These are phyloP conservation scores for Volvariella volvacea DNA, from an alignment of 1,284 basidiomycete species.

Conservation along the genomic window DNA sequence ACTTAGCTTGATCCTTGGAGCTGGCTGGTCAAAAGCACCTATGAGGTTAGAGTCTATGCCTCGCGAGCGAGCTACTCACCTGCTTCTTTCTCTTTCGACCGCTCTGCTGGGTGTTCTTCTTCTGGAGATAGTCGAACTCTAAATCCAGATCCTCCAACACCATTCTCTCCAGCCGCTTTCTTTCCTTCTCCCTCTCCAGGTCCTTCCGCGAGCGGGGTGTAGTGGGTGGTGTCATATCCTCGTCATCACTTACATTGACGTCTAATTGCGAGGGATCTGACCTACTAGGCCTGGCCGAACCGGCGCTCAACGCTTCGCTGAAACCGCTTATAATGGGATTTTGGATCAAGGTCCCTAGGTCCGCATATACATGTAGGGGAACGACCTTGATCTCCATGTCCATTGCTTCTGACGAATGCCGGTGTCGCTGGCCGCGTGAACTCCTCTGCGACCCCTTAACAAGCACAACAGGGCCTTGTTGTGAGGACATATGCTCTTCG, in stretches of 20 bases:
- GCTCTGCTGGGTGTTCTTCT: conserved; percentile 11
- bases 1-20: conserved; percentile 23
- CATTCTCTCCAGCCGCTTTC: conserved; percentile 37
- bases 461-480: conserved; percentile 1
- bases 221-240: conserved; percentile 30
- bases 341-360: conserved; percentile 46
- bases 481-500: conserved; percentile 6
- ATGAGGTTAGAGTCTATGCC: background rate
- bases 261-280: conserved; percentile 6
- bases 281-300: background rate
- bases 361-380: conserved; percentile 70
- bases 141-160: conserved; percentile 52
- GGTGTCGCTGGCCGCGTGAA: background rate
- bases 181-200: conserved; percentile 27
- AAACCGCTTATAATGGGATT: background rate
- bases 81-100: conserved; percentile 3
- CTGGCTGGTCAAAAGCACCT: background rate
- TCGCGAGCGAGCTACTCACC: no score
- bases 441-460: background rate
- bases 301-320: background rate
- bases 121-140: conserved; percentile 35
- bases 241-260: conserved; percentile 12
- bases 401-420: conserved; percentile 1
- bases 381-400: conserved; percentile 15
- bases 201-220: conserved; percentile 21